Conservation (phyloP, 345 rosid species). For the Hibiscus syriacus region DNA sequence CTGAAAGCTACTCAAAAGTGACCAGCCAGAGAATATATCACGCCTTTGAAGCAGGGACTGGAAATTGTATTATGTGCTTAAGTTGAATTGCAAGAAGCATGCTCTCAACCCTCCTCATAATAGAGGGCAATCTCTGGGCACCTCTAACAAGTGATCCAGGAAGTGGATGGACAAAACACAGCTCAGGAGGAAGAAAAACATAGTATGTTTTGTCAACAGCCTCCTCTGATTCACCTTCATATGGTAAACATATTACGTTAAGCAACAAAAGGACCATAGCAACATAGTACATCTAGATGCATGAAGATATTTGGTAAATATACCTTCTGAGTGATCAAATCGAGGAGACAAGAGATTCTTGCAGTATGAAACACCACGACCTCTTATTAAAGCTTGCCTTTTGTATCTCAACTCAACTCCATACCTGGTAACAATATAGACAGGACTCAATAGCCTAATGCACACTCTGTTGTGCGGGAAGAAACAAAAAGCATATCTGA, state of each 20-base stretch:
- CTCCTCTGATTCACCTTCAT: slow-evolving; percentile 70
- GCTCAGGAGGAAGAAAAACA: slow-evolving; percentile 92
- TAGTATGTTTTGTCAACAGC: slow-evolving; percentile 76
- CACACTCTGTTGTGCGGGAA: slow-evolving; percentile 42
- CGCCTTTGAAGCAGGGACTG: slow-evolving; percentile 81
- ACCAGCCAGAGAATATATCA: not conserved
- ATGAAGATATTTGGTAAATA: not conserved
- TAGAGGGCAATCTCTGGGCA: slow-evolving; percentile 93
- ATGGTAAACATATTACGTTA: slow-evolving; percentile 9
- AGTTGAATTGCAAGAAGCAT: slow-evolving; percentile 90
- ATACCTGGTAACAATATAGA: slow-evolving; percentile 49
- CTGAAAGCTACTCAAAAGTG: not conserved
- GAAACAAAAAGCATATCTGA: slow-evolving; percentile 42
- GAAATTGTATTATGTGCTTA: slow-evolving; percentile 54
- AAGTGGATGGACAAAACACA: slow-evolving; percentile 89
- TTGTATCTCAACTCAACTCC: slow-evolving; percentile 74
- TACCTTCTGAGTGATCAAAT: slow-evolving; percentile 87
- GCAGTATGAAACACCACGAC: slow-evolving; percentile 97
- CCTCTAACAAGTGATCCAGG: slow-evolving; percentile 95
- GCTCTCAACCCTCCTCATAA: slow-evolving; percentile 98
- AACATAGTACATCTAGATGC: not conserved
- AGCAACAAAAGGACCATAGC: slow-evolving; percentile 15
- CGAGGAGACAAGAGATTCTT: slow-evolving; percentile 94
- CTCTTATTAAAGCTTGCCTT: slow-evolving; percentile 80
- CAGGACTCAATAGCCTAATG: slow-evolving; percentile 38